A percentile compares a stretch with the other conserved stretches of the same genome.
Conservation (phyloP, 2,329 filamentous ascomycete genomes). For the Pseudogymnoascus sp. region DNA sequence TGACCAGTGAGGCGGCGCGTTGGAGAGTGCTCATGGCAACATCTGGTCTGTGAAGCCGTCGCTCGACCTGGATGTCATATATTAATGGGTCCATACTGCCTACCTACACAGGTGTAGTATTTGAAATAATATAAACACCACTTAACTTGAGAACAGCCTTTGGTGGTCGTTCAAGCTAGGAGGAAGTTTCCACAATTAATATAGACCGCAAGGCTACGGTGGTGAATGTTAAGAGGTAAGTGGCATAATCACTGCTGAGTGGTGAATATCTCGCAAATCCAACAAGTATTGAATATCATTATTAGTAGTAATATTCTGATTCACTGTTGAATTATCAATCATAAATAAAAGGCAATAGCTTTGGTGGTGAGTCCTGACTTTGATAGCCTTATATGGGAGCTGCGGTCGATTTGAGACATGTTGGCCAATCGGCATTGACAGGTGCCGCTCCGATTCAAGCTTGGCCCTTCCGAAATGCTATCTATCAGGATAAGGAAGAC, state of each 20-base stretch:
- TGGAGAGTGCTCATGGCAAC: conserved; percentile 46
- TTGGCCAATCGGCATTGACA: background rate
- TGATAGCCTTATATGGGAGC: background rate
- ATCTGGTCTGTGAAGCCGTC: background rate
- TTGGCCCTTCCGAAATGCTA: background rate
- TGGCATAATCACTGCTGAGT: background rate
- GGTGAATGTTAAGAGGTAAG: background rate
- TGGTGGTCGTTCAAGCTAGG: background rate
- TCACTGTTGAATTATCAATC: background rate
- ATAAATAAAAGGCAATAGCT: background rate
- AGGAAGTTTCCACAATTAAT: background rate
- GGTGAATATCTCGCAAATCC: no score
- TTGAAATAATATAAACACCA: background rate
- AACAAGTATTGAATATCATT: background rate
- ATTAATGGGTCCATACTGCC: background rate
- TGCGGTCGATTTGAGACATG: background rate
- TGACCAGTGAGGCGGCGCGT: conserved; percentile 80
- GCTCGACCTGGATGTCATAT: conserved; percentile 3
- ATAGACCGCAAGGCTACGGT: background rate
- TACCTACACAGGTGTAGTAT: background rate
- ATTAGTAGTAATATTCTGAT: background rate
- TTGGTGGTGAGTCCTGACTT: background rate
- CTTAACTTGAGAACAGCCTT: background rate
- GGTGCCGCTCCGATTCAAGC: background rate
- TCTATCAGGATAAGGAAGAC: conserved; percentile 3